Conservation (phyloP, 495 filamentous ascomycete genomes). For the Daldinia grandis region DNA sequence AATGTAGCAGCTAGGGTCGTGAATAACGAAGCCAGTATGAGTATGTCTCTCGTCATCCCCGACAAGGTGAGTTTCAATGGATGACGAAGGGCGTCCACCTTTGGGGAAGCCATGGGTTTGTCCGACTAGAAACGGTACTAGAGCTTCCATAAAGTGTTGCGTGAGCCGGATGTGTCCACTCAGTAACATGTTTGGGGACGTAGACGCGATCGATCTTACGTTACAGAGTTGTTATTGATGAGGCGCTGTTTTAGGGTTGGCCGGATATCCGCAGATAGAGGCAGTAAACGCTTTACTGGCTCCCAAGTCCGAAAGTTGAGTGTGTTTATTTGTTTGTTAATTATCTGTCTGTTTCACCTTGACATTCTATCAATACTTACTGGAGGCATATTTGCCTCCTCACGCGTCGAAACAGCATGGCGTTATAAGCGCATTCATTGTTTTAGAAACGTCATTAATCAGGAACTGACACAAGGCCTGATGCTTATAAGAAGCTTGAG, state of each 20-base stretch:
- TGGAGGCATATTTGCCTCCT: constrained; percentile 6
- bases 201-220: constrained; percentile 18
- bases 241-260: constrained; percentile 25
- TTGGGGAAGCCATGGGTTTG: constrained; percentile 29
- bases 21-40: constrained; percentile 38
- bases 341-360: constrained; percentile 28
- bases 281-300: neutral
- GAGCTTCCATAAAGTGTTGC: constrained; percentile 22
- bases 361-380: constrained; percentile 37
- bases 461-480: constrained; percentile 9
- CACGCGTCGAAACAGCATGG: constrained; percentile 20
- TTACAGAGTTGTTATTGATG: constrained; percentile 20
- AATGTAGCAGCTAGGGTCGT: constrained; percentile 43
- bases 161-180: constrained; percentile 30
- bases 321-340: constrained; percentile 22
- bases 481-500: constrained; percentile 23
- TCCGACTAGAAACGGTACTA: constrained; percentile 36
- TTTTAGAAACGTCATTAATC: constrained; percentile 29
- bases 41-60: constrained; percentile 48
- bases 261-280: constrained; percentile 38
- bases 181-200: constrained; percentile 31
- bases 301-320: constrained; percentile 10
- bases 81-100: constrained; percentile 31
- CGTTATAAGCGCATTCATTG: constrained; percentile 25
- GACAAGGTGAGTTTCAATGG: constrained; percentile 40